Evolutionary conservation across 495 filamentous ascomycete species (phyloP).

Genomic region (Penicillium paradoxum): DNA sequence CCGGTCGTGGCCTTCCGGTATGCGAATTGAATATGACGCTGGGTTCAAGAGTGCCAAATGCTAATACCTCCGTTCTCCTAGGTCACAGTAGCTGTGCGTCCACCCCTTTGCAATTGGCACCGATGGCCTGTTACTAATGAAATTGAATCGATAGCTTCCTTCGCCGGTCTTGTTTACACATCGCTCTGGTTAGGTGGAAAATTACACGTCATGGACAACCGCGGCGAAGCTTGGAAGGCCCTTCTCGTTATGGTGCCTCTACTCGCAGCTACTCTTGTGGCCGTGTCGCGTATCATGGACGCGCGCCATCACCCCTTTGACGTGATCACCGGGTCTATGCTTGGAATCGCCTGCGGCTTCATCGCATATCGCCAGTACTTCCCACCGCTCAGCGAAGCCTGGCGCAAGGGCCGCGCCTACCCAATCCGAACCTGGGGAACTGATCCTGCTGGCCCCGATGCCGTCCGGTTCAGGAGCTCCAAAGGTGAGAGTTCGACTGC

Average conservation of each 20-base stretch:
- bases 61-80: slow-evolving; percentile 27
- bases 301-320: slow-evolving; percentile 88
- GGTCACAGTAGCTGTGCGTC: slow-evolving; percentile 53
- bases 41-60: neutral
- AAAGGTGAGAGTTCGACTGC: slow-evolving; percentile 26
- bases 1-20: slow-evolving; percentile 74
- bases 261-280: slow-evolving; percentile 50
- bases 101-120: neutral
- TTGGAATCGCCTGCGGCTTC: slow-evolving; percentile 51
- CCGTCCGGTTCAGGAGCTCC: slow-evolving; percentile 1
- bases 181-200: slow-evolving; percentile 56
- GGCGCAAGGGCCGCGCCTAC: slow-evolving; percentile 58
- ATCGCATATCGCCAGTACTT: slow-evolving; percentile 54
- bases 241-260: slow-evolving; percentile 60
- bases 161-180: slow-evolving; percentile 77
- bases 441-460: slow-evolving; percentile 27
- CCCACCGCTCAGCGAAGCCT: slow-evolving; percentile 50
- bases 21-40: neutral
- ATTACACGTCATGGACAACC: slow-evolving; percentile 57
- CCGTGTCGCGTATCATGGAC: slow-evolving; percentile 62
- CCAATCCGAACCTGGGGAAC: slow-evolving; percentile 57
- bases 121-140: neutral
- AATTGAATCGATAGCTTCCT: slow-evolving; percentile 43
- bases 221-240: slow-evolving; percentile 70
- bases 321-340: slow-evolving; percentile 69